Base-by-base conservation (phyloP, 306 rosid genomes). In the Albizia julibrissin region DNA sequence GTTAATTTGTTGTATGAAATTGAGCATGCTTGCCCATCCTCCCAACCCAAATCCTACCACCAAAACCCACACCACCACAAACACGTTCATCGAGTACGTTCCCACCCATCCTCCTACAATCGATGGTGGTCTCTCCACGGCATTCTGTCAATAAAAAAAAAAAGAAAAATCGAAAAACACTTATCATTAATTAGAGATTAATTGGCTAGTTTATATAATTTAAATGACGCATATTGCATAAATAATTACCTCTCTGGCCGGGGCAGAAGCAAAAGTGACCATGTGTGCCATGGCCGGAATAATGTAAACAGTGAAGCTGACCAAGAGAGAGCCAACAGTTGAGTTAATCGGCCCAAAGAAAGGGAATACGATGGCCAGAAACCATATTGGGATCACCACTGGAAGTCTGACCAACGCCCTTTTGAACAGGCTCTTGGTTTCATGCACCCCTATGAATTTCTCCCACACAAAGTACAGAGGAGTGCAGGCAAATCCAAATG, bases 401-500 rank as follows among this genome's bases (percentile, higher is more conserved):
- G 95, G 95, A 19, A 91, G 95, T 72, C 95, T 88, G 3, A 88
- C 83, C 69, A 91, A 43, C 47, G 93, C 95, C 86, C 90, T 88
- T 85, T 89, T 91, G 74, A 89, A 62, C 85, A 89, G 12, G 59
- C 93, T 89, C 84, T 89, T 91, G 9, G 93, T 89, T 56, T 91
- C 89, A 50, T 91, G 93, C 46, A 91, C 83, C 8, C 89, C 65
- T 3, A 89, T 21, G 77, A 88, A 85, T 84, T 89, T 91, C 87
- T 91, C 95, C 95, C 95, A 91, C 83, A 91, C 95, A 80, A 91
- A 89, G 88, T 91, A 91, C 82, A 91, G 81, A 10, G 95, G 95
- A 13, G 93, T 91, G 86, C 95, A 91, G 42, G 95, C 95, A 80
- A 91, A 91, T 24, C 95, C 95, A 85, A 91, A 91, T 16, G 95